These are phyloP conservation scores for Brassica juncea DNA, from an alignment of 345 rosid species.

Conservation along the genomic window DNA sequence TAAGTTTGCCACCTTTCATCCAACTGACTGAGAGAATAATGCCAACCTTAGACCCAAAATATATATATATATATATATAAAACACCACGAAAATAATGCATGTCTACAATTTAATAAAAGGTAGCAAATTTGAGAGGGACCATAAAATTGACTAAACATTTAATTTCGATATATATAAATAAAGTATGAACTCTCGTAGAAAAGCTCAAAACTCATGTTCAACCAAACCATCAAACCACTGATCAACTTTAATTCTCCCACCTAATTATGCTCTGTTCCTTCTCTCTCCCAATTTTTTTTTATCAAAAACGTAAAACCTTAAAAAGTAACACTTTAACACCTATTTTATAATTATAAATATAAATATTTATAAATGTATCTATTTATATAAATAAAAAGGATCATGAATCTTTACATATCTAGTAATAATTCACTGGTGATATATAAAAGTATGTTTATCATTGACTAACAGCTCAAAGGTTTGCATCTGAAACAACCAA, in stretches of 20 bases:
- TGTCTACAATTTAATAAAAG: not conserved
- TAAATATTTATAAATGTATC: not conserved
- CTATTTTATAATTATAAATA: not conserved
- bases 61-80: not conserved
- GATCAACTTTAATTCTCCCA: slow-evolving; percentile 20
- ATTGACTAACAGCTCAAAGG: slow-evolving; percentile 11
- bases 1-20: slow-evolving; percentile 25
- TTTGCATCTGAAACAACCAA: slow-evolving; percentile 16
- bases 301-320: slow-evolving; percentile 20
- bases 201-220: slow-evolving; percentile 34
- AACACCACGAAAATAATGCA: not conserved
- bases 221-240: slow-evolving; percentile 35
- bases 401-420: not conserved
- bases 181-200: not conserved
- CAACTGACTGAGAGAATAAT: slow-evolving; percentile 19
- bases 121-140: not conserved
- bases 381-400: not conserved
- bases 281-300: not conserved
- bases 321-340: not conserved
- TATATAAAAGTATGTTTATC: not conserved
- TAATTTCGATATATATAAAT: not conserved
- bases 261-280: slow-evolving; percentile 13
- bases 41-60: slow-evolving; percentile 3
- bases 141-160: not conserved
- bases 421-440: not conserved